phyloP scores from a whole-genome alignment of 2,329 filamentous ascomycete genomes.

The Neophaeococcomyces aloes region DNA sequence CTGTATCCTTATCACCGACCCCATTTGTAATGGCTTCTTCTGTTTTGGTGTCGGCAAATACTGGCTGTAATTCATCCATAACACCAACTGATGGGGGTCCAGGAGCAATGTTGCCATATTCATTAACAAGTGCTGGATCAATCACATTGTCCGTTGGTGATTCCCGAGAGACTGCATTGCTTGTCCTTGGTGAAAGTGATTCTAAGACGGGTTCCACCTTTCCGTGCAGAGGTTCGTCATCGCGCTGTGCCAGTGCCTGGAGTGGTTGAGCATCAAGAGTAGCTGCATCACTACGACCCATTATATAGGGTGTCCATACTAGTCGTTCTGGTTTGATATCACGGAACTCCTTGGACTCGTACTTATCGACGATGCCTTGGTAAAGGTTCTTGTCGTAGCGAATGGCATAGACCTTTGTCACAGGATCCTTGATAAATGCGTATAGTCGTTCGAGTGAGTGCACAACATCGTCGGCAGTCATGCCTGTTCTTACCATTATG shows the following conservation, averaged over 20 bases:
- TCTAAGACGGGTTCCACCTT: no score
- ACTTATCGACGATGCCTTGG: conserved; percentile 75
- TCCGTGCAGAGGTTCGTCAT: conserved; percentile 7
- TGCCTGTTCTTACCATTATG: conserved; percentile 62
- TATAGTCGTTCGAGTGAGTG: conserved; percentile 84
- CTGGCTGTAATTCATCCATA: background rate
- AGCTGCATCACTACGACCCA: conserved; percentile 74
- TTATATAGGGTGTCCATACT: conserved; percentile 93
- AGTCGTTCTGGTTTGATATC: conserved; percentile 69
- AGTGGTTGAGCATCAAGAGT: conserved; percentile 77
- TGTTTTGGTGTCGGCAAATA: conserved; percentile 1
- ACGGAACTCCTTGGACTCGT: conserved; percentile 80
- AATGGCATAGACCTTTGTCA: conserved; percentile 80
- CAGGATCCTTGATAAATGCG: conserved; percentile 77
- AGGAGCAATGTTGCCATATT: conserved; percentile 16
- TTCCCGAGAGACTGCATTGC: background rate
- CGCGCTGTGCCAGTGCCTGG: conserved; percentile 66
- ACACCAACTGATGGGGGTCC: conserved; percentile 14
- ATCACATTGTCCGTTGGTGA: background rate
- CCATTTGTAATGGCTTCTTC: conserved; percentile 11
- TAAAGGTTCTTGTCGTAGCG: conserved; percentile 79
- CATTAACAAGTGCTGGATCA: conserved; percentile 12
- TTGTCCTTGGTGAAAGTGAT: conserved; percentile 10
- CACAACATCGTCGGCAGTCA: conserved; percentile 93
- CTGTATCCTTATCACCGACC: background rate